These are phyloP conservation scores for Ophiostoma triangulosporum DNA, from an alignment of 2,329 filamentous ascomycete species.

Conservation along the genomic window DNA sequence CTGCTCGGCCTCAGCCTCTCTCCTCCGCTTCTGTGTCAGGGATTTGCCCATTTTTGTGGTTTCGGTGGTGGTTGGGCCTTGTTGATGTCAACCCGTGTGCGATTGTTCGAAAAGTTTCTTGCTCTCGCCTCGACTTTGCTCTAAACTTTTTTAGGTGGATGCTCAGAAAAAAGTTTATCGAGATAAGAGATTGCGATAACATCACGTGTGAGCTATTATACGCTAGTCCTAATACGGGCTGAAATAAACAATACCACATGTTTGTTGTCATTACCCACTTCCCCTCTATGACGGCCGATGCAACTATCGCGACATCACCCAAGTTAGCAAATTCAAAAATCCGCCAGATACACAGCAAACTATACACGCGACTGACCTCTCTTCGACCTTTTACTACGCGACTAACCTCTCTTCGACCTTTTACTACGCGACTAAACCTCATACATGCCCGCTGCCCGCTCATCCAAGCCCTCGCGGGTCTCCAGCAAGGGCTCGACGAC, in stretches of 20 bases:
- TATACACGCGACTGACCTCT: no score
- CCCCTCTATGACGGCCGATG: not conserved
- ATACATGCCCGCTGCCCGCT: constrained; percentile 37
- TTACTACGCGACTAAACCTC: not conserved
- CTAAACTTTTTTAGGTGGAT: constrained; percentile 7
- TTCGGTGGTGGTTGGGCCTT: not conserved
- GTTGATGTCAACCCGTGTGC: not conserved
- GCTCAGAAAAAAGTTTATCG: constrained; percentile 4
- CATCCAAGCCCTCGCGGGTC: constrained; percentile 32
- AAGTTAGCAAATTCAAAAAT: no score
- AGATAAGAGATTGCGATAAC: not conserved
- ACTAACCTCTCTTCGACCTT: not conserved
- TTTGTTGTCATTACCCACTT: constrained; percentile 10
- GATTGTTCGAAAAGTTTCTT: not conserved
- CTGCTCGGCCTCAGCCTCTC: constrained; percentile 22
- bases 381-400: no score
- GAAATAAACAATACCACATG: constrained; percentile 12
- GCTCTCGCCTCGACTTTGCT: constrained; percentile 4
- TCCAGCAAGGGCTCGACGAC: constrained; percentile 28
- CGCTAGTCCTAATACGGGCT: constrained; percentile 12
- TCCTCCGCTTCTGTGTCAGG: constrained; percentile 21
- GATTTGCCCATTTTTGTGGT: constrained; percentile 17
- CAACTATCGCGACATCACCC: not conserved
- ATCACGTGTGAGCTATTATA: constrained; percentile 7
- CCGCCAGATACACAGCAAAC: no score